Evolutionary conservation across 2,329 filamentous ascomycete genomes (phyloP).

Genomic region (Fusarium guadeloupense): DNA sequence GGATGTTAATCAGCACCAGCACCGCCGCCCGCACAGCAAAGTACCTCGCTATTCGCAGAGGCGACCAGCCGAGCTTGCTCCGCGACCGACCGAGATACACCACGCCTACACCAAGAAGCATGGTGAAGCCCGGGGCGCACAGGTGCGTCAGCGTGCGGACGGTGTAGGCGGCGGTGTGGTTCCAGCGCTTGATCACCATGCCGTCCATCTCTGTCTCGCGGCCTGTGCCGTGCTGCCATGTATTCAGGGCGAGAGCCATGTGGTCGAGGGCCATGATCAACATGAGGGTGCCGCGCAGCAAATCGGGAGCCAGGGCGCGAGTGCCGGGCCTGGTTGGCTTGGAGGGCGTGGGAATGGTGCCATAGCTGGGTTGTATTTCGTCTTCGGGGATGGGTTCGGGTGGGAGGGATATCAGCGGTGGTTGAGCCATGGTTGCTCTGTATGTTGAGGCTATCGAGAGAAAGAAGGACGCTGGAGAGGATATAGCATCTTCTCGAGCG

Average conservation of each 20-base stretch:
- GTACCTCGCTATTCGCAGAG: slow-evolving; percentile 48
- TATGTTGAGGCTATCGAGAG: background rate
- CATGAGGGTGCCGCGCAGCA: slow-evolving; percentile 57
- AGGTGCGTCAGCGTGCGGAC: slow-evolving; percentile 56
- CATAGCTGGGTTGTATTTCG: slow-evolving; percentile 4
- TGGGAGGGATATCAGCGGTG: background rate
- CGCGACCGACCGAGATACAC: slow-evolving; percentile 57
- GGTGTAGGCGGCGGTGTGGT: slow-evolving; percentile 49
- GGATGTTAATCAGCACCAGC: slow-evolving; percentile 47
- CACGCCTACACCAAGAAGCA: slow-evolving; percentile 57
- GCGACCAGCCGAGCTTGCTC: slow-evolving; percentile 51
- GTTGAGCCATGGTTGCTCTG: background rate
- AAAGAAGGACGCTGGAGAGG: background rate
- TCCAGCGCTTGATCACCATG: slow-evolving; percentile 49
- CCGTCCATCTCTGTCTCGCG: slow-evolving; percentile 51
- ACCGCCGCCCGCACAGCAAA: slow-evolving; percentile 51
- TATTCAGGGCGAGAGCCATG: slow-evolving; percentile 49
- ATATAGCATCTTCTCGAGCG: slow-evolving; percentile 11
- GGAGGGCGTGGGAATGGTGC: slow-evolving; percentile 20
- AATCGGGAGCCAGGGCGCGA: slow-evolving; percentile 54
- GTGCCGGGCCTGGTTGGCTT: slow-evolving; percentile 18
- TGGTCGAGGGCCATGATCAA: slow-evolving; percentile 57
- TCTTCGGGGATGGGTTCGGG: background rate
- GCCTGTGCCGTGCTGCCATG: slow-evolving; percentile 54
- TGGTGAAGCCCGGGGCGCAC: slow-evolving; percentile 57